Evolutionary conservation across 225 moss, liverwort and hornwort genomes (phyloP).

Genomic region (Ulota crispa): DNA sequence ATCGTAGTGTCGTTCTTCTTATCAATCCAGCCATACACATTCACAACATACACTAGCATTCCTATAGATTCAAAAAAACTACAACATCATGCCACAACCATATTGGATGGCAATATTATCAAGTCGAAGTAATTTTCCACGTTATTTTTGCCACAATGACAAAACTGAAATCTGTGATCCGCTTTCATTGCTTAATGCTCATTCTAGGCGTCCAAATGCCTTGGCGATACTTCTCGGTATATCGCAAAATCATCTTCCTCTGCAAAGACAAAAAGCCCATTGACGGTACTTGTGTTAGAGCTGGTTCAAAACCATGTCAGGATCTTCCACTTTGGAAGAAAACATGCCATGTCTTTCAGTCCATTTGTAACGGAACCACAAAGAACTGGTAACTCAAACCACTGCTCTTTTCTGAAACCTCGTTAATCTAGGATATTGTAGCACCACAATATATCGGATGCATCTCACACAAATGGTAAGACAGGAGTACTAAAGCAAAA

Average conservation of each 20-base stretch:
- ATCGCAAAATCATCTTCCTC: slow-evolving; percentile 83
- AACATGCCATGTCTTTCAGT: background rate
- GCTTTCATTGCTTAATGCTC: slow-evolving; percentile 34
- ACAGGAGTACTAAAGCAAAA: background rate
- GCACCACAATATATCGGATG: background rate
- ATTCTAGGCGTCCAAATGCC: slow-evolving; percentile 73
- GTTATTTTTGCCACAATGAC: background rate
- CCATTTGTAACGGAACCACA: background rate
- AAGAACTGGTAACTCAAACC: background rate
- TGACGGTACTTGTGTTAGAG: background rate
- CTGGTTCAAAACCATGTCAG: background rate
- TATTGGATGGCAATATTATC: background rate
- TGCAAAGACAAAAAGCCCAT: slow-evolving; percentile 30
- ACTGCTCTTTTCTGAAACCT: background rate
- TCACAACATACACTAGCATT: background rate
- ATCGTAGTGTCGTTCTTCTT: background rate
- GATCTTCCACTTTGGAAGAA: background rate
- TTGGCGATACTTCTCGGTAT: slow-evolving; percentile 85
- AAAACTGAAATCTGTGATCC: slow-evolving; percentile 20
- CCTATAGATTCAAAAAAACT: background rate
- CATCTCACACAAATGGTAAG: background rate
- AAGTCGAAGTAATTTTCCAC: background rate
- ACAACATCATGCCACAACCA: background rate
- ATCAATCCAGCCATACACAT: background rate
- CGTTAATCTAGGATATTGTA: background rate